Base-by-base conservation (phyloP, 2,329 filamentous ascomycete genomes). In the Clarireedia homoeocarpa region DNA sequence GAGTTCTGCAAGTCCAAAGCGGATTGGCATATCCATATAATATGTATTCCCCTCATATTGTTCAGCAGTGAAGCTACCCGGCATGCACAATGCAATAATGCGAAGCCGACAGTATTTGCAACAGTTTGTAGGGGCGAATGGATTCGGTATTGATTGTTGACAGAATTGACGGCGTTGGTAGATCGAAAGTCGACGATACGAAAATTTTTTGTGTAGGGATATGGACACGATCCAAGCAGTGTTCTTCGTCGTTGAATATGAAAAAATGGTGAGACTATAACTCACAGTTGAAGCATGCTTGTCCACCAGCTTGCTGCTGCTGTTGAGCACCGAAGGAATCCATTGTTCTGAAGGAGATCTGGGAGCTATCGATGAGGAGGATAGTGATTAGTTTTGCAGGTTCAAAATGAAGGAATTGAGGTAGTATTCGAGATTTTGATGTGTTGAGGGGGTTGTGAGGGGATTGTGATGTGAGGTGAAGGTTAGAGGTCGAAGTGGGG, bases 261-360 rank as follows among this genome's bases (percentile, higher is more conserved):
- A 38, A 38, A 17, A 48, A 61, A 24, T 10, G 27, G 23, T 42
- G 14, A 14, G 20, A 48, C n/a, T 7, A 17, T 14, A 63, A 77
- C 75, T 72, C 69, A 78, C 75, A 78, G 66, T 75, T 77, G 71
- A 76, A 78, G 72, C 75, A 78, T 61, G 71, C 72, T 62, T 74
- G 73, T 57, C 66, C 69, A 61, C 57, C 61, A 58, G 63, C 64
- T 51, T 30, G 27, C 10, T 30, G 27, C 27, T 30, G 27, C 10
- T 50, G 51, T 49, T 49, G 51, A 54, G 51, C 44, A 27, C 44
- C 44, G 62, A 66, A 68, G 39, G 60, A 65, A 59, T 70, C 67
- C 69, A 71, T 54, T 5, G 23, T 69, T 24, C 65, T 53, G 51
- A 53, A 53, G 48, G 55, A 20, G 54, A 15, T 42, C 14, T 30